Conservation (phyloP, 345 rosid species). For the Aquilaria malaccensis region DNA sequence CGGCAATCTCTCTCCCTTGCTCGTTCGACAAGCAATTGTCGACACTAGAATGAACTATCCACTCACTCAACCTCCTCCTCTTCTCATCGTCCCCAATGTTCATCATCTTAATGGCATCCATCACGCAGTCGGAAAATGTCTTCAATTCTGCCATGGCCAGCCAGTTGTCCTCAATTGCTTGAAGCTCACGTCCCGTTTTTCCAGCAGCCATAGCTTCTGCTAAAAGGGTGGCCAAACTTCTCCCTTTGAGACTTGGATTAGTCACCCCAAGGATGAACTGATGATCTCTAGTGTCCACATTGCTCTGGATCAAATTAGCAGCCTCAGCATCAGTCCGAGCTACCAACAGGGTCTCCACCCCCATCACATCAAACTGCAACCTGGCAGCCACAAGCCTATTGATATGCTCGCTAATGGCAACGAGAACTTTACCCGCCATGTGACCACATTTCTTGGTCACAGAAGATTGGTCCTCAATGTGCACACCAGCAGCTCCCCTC, state of each 20-base stretch:
- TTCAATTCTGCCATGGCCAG: slow-evolving; percentile 60
- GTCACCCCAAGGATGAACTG: slow-evolving; percentile 89
- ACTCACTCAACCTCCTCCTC: slow-evolving; percentile 50
- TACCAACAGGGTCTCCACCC: slow-evolving; percentile 84
- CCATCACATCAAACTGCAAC: slow-evolving; percentile 95
- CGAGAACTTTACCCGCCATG: slow-evolving; percentile 97
- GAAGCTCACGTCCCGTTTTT: slow-evolving; percentile 70
- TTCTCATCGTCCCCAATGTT: slow-evolving; percentile 55
- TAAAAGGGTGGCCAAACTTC: slow-evolving; percentile 53
- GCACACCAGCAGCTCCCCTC: slow-evolving; percentile 94
- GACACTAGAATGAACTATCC: slow-evolving; percentile 59
- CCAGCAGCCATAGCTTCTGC: slow-evolving; percentile 74
- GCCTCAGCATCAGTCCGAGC: slow-evolving; percentile 91
- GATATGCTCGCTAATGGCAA: slow-evolving; percentile 83
- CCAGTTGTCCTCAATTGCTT: slow-evolving; percentile 85
- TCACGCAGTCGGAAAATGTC: slow-evolving; percentile 68
- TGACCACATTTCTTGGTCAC: slow-evolving; percentile 95
- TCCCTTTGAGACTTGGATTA: slow-evolving; percentile 63
- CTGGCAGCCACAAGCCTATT: slow-evolving; percentile 91
- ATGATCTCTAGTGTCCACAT: slow-evolving; percentile 81
- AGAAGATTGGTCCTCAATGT: slow-evolving; percentile 92
- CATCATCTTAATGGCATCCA: slow-evolving; percentile 50
- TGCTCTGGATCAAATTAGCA: slow-evolving; percentile 76
- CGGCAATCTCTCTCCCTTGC: slow-evolving; percentile 64
- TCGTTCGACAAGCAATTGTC: slow-evolving; percentile 71